Conservation (phyloP, 1,139 yeast genomes). For the Pichia sp. region DNA sequence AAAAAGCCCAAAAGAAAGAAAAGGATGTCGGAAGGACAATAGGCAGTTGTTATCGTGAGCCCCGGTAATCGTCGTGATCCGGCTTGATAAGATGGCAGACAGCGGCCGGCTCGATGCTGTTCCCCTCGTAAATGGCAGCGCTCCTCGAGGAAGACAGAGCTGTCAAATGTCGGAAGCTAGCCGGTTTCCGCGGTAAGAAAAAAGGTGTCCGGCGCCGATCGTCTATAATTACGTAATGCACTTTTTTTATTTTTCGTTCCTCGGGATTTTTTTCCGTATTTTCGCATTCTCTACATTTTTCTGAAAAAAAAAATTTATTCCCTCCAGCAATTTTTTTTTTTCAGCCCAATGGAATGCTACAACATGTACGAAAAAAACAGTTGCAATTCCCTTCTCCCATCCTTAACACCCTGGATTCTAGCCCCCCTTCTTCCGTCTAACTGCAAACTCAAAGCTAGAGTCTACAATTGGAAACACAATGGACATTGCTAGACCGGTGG, state of each 20-base stretch:
- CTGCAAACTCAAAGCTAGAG: neutral
- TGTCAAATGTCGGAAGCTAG: neutral
- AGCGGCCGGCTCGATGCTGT: neutral
- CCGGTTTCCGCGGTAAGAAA: neutral
- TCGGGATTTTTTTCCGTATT: neutral
- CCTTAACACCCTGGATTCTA: neutral
- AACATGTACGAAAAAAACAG: neutral
- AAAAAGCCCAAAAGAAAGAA: neutral
- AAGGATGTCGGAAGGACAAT: neutral
- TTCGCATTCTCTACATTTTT: neutral
- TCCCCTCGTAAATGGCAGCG: neutral
- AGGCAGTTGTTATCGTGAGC: neutral
- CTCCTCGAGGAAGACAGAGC: neutral
- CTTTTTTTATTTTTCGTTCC: neutral
- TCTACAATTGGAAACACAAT: slow-evolving; percentile 35
- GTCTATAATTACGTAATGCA: neutral
- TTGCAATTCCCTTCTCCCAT: neutral
- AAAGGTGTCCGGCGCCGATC: neutral
- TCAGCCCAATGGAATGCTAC: neutral
- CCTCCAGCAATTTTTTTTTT: neutral
- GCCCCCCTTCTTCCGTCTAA: neutral
- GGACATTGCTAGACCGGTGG: slow-evolving; percentile 96
- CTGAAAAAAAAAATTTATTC: neutral
- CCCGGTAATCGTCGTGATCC: neutral
- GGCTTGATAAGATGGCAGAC: neutral